A percentile compares a stretch with the other conserved stretches of the same genome.
These are phyloP conservation scores for Russula virescens DNA, from an alignment of 768 basidiomycete genomes.

Conservation along the genomic window DNA sequence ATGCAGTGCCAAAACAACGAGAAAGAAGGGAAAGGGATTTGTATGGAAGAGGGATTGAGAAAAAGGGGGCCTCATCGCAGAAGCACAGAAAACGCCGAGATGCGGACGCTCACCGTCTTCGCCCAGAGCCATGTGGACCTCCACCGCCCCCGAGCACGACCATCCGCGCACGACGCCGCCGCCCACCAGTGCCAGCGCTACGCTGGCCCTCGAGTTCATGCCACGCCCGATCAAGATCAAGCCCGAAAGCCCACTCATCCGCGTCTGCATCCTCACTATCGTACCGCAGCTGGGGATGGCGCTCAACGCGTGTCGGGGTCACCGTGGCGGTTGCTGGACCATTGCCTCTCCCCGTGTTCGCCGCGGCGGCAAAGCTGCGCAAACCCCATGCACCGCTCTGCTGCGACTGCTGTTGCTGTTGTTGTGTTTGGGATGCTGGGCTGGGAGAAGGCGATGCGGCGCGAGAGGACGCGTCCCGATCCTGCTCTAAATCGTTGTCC, in stretches of 20 bases:
- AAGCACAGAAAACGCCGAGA: no score
- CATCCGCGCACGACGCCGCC: constrained; percentile 56
- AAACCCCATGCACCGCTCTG: constrained; percentile 64
- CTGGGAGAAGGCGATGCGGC: not conserved
- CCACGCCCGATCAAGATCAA: constrained; percentile 45
- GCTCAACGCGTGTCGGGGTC: constrained; percentile 28
- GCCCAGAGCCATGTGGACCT: constrained; percentile 47
- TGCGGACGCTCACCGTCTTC: constrained; percentile 30
- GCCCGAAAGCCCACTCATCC: constrained; percentile 76
- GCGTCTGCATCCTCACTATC: constrained; percentile 26
- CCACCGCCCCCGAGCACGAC: constrained; percentile 73
- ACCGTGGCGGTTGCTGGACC: constrained; percentile 29
- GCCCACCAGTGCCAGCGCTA: constrained; percentile 33
- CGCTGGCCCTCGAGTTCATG: constrained; percentile 64
- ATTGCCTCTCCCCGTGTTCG: constrained; percentile 42
- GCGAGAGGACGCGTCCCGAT: not conserved
- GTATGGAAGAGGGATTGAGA: no score
- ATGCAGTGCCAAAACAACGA: not conserved
- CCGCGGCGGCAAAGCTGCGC: constrained; percentile 76
- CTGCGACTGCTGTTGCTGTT: not conserved
- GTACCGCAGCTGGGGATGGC: constrained; percentile 26
- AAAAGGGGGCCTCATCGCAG: no score
- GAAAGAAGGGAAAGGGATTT: not conserved
- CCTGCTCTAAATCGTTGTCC: not conserved
- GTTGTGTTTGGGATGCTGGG: not conserved